Conservation (phyloP, 352 stramenopile genomes). For the Albugo laibachii region DNA sequence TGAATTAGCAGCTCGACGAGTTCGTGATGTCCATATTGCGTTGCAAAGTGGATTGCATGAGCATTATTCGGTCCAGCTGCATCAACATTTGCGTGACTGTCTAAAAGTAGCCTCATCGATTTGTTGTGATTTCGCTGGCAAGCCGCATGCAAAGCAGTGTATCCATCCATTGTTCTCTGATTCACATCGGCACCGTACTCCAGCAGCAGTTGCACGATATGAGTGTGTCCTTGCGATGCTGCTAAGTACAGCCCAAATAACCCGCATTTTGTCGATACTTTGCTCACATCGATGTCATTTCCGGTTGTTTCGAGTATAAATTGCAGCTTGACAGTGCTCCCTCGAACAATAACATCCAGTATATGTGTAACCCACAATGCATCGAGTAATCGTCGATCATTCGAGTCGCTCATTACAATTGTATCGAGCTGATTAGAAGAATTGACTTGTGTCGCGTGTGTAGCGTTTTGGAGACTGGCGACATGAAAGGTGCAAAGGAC, state of each 20-base stretch:
- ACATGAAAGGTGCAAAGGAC: too few relatives aligned
- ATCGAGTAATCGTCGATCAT: too few relatives aligned
- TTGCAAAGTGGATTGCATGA: constrained; percentile 37
- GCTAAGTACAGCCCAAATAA: constrained; percentile 35
- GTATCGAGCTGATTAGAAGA: too few relatives aligned
- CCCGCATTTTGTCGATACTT: too few relatives aligned
- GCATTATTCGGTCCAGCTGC: constrained; percentile 15
- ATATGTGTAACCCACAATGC: too few relatives aligned
- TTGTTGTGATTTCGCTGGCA: constrained; percentile 29
- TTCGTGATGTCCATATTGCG: constrained; percentile 26
- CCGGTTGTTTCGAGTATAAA: too few relatives aligned
- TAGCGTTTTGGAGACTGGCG: too few relatives aligned
- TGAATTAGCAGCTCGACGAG: constrained; percentile 25
- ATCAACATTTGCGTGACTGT: constrained; percentile 28
- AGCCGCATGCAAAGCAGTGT: constrained; percentile 35
- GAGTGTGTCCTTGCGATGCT: constrained; percentile 48
- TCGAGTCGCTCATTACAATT: too few relatives aligned
- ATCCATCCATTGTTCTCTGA: constrained; percentile 18
- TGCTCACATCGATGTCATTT: too few relatives aligned
- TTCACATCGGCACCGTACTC: constrained; percentile 30
- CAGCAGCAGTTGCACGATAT: constrained; percentile 31
- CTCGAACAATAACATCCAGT: too few relatives aligned
- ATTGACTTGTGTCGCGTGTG: too few relatives aligned
- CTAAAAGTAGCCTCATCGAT: constrained; percentile 30
- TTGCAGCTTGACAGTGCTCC: too few relatives aligned